phyloP scores from a whole-genome alignment of 2,329 filamentous ascomycete genomes.

The Colletotrichum paranaense region DNA sequence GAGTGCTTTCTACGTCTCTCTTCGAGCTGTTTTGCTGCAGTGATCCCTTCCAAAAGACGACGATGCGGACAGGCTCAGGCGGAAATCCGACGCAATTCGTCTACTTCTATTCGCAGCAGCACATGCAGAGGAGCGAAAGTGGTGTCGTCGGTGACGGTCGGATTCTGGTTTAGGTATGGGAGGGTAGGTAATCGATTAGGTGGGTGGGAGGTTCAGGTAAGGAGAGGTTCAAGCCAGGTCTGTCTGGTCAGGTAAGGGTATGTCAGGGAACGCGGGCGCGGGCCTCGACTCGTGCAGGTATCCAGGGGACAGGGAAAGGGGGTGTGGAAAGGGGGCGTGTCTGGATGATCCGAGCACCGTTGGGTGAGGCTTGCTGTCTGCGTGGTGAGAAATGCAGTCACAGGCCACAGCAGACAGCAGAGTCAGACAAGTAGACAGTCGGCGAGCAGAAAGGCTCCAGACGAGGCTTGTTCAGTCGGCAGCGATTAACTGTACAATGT shows the following conservation, averaged over 20 bases:
- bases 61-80: constrained; percentile 1
- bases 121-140: constrained; percentile 7
- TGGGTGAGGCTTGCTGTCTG: background rate
- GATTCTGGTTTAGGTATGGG: constrained; percentile 13
- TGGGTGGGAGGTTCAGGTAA: constrained; percentile 17
- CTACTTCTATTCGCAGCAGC: constrained; percentile 2
- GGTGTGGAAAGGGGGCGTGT: constrained; percentile 3
- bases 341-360: background rate
- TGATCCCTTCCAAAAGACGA: background rate
- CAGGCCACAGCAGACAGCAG: too few species aligned
- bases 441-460: background rate
- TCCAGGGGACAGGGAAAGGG: constrained; percentile 8
- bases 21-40: background rate
- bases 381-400: background rate
- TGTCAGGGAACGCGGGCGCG: constrained; percentile 27
- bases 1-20: constrained; percentile 3
- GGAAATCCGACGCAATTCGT: background rate
- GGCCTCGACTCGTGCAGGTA: constrained; percentile 21
- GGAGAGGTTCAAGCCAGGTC: constrained; percentile 7
- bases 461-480: background rate
- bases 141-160: constrained; percentile 6
- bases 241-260: constrained; percentile 17
- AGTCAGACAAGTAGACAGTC: too few species aligned
- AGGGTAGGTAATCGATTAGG: constrained; percentile 6
- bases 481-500: background rate